Percentiles rank a stretch among this genome's conserved stretches.
Evolutionary conservation across 1,284 basidiomycete genomes (phyloP).

Genomic region (Puccinia brachypodii): DNA sequence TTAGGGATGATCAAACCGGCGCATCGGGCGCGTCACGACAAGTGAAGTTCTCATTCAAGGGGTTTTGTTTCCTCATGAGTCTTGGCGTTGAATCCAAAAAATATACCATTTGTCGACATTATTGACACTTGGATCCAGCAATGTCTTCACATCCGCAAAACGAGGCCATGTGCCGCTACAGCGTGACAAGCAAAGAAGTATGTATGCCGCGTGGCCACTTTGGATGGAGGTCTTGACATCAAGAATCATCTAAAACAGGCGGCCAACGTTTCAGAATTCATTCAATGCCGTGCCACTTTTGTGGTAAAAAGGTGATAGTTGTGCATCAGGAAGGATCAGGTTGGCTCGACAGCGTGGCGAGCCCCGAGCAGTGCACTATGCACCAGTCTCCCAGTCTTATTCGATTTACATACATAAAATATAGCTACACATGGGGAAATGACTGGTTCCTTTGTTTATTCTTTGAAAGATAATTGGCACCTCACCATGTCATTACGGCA

Average conservation of each 20-base stretch:
- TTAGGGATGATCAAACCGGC: neutral
- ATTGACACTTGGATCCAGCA: neutral
- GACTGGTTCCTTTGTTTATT: neutral
- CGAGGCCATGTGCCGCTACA: neutral
- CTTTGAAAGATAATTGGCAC: neutral
- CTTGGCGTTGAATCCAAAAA: neutral
- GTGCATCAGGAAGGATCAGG: neutral
- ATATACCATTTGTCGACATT: neutral
- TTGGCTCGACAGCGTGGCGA: neutral
- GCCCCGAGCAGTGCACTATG: neutral
- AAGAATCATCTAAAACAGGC: neutral
- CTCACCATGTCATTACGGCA: neutral
- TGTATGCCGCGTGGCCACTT: slow-evolving; percentile 13
- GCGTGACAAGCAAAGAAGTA: slow-evolving; percentile 15
- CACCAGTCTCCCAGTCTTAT: neutral
- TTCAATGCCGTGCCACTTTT: neutral
- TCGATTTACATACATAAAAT: neutral
- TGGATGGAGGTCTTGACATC: neutral
- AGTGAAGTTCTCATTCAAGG: neutral
- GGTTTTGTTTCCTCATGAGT: neutral
- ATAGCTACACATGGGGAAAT: neutral
- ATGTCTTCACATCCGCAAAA: neutral
- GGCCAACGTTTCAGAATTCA: neutral
- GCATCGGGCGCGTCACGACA: neutral
- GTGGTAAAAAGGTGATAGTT: neutral